Conservation (phyloP, 2,329 filamentous ascomycete species). For the Setomelanomma holmii region DNA sequence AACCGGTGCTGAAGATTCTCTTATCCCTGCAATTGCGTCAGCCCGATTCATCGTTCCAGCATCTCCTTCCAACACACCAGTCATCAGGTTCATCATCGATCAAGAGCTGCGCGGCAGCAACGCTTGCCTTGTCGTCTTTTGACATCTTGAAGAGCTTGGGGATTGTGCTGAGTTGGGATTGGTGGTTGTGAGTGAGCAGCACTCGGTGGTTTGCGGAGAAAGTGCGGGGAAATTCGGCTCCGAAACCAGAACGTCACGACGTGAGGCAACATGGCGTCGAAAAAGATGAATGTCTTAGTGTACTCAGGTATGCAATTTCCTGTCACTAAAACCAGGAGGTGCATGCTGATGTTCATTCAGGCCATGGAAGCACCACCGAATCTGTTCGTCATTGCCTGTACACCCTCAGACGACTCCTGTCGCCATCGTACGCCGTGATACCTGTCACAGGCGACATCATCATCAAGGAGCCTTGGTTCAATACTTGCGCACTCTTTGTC, state of each 20-base stretch:
- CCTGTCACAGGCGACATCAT: slow-evolving; percentile 79
- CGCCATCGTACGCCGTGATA: slow-evolving; percentile 91
- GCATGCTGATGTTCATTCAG: slow-evolving; percentile 52
- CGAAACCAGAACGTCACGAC: slow-evolving; percentile 31
- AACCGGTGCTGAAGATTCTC: slow-evolving; percentile 95
- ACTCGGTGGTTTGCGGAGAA: slow-evolving; percentile 18
- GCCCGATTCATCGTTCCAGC: slow-evolving; percentile 23
- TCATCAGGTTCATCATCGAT: slow-evolving; percentile 93
- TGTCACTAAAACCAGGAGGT: background rate
- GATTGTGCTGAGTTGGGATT: slow-evolving; percentile 5
- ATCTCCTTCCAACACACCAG: slow-evolving; percentile 68
- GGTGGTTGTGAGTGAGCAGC: background rate
- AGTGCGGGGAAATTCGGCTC: slow-evolving; percentile 37
- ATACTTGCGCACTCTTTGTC: slow-evolving; percentile 86
- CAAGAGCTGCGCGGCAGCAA: slow-evolving; percentile 50
- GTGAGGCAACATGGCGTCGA: slow-evolving; percentile 63
- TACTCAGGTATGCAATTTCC: slow-evolving; percentile 72
- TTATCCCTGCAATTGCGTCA: slow-evolving; percentile 75
- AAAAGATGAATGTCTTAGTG: slow-evolving; percentile 87
- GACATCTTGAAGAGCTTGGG: slow-evolving; percentile 56
- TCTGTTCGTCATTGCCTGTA: slow-evolving; percentile 90
- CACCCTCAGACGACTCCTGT: slow-evolving; percentile 83
- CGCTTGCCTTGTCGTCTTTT: slow-evolving; percentile 58
- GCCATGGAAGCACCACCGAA: slow-evolving; percentile 83
- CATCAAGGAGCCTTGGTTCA: slow-evolving; percentile 88